Percentiles rank a stretch among this genome's conserved stretches.
These are phyloP conservation scores for Apostasia ramifera DNA, from an alignment of 106 monocot genomes.

Conservation along the genomic window DNA sequence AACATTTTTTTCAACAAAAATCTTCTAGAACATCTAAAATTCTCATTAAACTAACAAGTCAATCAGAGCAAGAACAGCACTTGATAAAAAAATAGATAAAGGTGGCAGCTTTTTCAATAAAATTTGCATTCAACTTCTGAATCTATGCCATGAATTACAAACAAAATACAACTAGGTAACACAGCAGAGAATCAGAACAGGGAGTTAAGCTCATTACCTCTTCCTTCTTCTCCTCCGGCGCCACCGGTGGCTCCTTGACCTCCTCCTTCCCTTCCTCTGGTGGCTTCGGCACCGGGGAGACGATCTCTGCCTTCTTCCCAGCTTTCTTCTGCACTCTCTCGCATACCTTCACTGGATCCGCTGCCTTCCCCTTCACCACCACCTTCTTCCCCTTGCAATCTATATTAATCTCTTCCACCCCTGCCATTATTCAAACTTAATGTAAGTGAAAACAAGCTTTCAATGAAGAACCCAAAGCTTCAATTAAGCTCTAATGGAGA, in stretches of 20 bases:
- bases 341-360: conserved; percentile 44
- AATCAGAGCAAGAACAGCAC: no score
- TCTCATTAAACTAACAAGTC: no score
- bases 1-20: no score
- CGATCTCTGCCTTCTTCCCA: conserved; percentile 47
- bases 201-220: conserved; percentile 9
- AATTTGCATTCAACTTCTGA: no score
- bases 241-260: conserved; percentile 13
- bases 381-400: conserved; percentile 51
- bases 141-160: no score
- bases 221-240: conserved; percentile 47
- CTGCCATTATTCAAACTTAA: conserved; percentile 11
- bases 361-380: conserved; percentile 56
- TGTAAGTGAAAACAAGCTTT: background rate
- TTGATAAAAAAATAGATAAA: no score
- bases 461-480: no score
- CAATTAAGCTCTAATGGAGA: background rate
- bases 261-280: conserved; percentile 35
- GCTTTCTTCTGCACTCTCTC: conserved; percentile 76
- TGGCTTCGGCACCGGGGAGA: conserved; percentile 57
- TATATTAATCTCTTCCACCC: conserved; percentile 55
- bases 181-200: background rate
- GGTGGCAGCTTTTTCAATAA: no score
- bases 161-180: no score
- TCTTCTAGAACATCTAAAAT: no score